These are phyloP conservation scores for Anthracocystis walkeri DNA, from an alignment of 1,284 basidiomycete species.

Conservation along the genomic window DNA sequence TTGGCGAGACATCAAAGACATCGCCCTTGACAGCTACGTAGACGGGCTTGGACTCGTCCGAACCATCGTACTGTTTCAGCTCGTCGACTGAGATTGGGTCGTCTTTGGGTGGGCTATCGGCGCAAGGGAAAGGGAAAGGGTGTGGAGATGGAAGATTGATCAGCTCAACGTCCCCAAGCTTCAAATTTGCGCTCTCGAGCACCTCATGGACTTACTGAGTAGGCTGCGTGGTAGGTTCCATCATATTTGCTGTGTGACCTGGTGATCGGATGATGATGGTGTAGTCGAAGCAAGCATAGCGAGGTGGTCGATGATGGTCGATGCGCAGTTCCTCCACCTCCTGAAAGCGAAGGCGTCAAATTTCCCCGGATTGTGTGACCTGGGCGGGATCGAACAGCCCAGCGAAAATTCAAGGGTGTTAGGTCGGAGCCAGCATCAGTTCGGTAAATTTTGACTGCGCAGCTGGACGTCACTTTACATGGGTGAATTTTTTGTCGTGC, in stretches of 20 bases:
- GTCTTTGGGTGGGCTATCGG: slow-evolving; percentile 77
- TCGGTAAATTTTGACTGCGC: background rate
- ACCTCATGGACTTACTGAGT: slow-evolving; percentile 50
- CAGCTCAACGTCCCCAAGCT: background rate
- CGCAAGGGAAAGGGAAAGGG: background rate
- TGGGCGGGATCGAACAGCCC: background rate
- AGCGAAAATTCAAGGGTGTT: background rate
- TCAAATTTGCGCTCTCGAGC: background rate
- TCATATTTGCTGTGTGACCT: slow-evolving; percentile 24
- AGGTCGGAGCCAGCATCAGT: too few relatives aligned
- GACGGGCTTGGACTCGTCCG: slow-evolving; percentile 77
- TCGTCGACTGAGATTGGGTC: slow-evolving; percentile 80
- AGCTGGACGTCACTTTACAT: slow-evolving; percentile 29
- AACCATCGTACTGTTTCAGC: slow-evolving; percentile 79
- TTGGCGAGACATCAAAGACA: slow-evolving; percentile 82
- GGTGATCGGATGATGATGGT: background rate
- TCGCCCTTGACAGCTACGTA: slow-evolving; percentile 90
- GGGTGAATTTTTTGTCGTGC: slow-evolving; percentile 20
- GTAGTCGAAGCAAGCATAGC: background rate
- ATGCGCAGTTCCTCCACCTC: slow-evolving; percentile 12
- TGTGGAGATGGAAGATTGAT: background rate
- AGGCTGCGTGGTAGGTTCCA: slow-evolving; percentile 58
- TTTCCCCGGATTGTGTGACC: slow-evolving; percentile 16
- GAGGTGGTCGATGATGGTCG: slow-evolving; percentile 1
- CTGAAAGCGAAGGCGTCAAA: slow-evolving; percentile 2